These are phyloP conservation scores for Lasiodiplodia sp. DNA, from an alignment of 2,329 filamentous ascomycete genomes.

Conservation along the genomic window DNA sequence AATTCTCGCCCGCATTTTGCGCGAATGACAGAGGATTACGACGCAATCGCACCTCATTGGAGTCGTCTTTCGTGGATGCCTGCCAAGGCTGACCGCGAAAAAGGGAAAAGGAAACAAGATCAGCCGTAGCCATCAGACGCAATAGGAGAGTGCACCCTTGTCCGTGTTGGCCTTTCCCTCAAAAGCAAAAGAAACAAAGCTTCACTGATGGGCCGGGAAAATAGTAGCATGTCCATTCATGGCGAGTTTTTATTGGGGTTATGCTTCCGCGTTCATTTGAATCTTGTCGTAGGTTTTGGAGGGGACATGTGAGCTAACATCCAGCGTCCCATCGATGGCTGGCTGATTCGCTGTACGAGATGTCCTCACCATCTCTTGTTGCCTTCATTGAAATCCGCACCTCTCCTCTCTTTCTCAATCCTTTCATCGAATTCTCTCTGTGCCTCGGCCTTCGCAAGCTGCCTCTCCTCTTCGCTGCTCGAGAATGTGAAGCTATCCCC, in stretches of 20 bases:
- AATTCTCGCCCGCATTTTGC: background rate
- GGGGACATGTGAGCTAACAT: background rate
- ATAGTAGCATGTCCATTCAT: background rate
- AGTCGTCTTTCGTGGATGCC: background rate
- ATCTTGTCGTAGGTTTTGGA: background rate
- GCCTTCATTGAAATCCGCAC: slow-evolving; percentile 50
- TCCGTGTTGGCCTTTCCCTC: background rate
- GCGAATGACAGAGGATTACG: background rate
- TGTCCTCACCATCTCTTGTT: slow-evolving; percentile 40
- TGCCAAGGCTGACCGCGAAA: background rate
- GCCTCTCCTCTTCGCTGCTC: slow-evolving; percentile 51
- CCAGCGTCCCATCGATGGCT: background rate
- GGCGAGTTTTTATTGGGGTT: no score
- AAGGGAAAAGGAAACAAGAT: no score
- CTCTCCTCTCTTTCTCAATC: slow-evolving; percentile 57
- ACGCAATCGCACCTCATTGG: background rate
- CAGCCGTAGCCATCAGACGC: background rate
- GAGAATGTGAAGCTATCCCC: slow-evolving; percentile 56
- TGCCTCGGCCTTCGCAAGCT: slow-evolving; percentile 52
- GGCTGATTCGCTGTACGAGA: background rate
- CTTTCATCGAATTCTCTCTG: slow-evolving; percentile 59
- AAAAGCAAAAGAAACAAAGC: background rate
- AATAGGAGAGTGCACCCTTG: background rate
- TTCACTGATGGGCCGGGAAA: background rate
- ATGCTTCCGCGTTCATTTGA: background rate